Conservation (phyloP, 2,329 filamentous ascomycete genomes). For the Septoria linicola region DNA sequence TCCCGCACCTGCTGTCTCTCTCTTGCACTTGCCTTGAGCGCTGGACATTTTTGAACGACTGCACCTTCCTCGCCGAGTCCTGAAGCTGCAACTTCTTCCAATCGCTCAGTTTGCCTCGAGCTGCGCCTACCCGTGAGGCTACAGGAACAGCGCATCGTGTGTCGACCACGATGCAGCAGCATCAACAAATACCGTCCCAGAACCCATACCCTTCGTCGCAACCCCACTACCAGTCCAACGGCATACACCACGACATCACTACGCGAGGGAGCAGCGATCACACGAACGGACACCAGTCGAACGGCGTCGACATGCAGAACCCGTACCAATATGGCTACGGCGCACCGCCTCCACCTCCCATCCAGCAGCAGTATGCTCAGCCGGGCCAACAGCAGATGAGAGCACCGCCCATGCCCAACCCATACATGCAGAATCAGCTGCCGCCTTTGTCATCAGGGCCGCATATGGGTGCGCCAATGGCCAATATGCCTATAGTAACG, state of each 20-base stretch:
- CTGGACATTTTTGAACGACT: neutral
- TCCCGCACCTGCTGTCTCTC: conserved; percentile 15
- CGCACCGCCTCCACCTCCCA: conserved; percentile 16
- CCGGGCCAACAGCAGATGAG: conserved; percentile 20
- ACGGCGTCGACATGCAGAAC: conserved; percentile 27
- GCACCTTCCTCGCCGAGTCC: neutral
- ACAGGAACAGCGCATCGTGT: conserved; percentile 9
- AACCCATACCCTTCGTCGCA: conserved; percentile 17
- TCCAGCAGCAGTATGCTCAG: conserved; percentile 9
- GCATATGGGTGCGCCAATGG: conserved; percentile 18
- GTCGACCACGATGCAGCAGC: conserved; percentile 13
- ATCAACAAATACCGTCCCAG: conserved; percentile 15
- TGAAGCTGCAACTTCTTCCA: neutral
- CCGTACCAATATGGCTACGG: conserved; percentile 28
- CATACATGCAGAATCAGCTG: conserved; percentile 28
- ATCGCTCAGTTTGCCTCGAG: neutral
- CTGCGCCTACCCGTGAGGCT: conserved; percentile 7
- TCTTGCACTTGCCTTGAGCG: neutral
- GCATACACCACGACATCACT: conserved; percentile 18
- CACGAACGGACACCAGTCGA: conserved; percentile 26
- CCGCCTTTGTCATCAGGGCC: conserved; percentile 24
- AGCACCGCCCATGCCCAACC: conserved; percentile 8
- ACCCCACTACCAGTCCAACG: conserved; percentile 24
- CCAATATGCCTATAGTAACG: conserved; percentile 14
- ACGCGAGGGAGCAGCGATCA: conserved; percentile 22